These are phyloP conservation scores for Cucumis melo DNA, from an alignment of 306 rosid genomes.

Conservation along the genomic window DNA sequence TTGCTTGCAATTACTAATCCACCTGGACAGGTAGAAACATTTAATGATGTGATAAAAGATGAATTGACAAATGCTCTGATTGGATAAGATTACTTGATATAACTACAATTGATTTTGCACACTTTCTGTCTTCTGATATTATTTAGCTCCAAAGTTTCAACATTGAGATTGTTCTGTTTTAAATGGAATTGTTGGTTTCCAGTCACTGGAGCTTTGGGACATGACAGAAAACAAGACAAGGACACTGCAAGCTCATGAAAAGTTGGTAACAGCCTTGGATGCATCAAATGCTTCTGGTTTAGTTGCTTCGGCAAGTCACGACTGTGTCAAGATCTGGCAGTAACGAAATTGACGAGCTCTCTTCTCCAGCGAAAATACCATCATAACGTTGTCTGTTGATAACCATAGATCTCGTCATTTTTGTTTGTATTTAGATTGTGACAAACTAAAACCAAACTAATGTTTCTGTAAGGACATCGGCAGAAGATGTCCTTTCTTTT, in stretches of 20 bases:
- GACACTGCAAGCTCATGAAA: slow-evolving; percentile 41
- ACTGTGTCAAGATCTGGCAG: slow-evolving; percentile 63
- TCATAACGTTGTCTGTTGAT: background rate
- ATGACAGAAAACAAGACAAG: slow-evolving; percentile 33
- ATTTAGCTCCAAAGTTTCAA: background rate
- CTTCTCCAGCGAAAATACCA: background rate
- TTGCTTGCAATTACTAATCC: background rate
- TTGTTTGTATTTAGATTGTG: slow-evolving; percentile 1
- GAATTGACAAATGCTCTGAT: background rate
- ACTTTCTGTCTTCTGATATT: background rate
- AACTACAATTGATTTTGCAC: background rate
- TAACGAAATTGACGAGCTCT: slow-evolving; percentile 11
- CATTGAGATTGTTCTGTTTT: background rate
- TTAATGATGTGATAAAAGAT: background rate
- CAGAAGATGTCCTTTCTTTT: background rate
- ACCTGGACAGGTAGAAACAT: background rate
- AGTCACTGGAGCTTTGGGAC: slow-evolving; percentile 69
- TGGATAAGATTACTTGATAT: background rate
- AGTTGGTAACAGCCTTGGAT: slow-evolving; percentile 50
- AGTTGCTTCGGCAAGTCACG: slow-evolving; percentile 71
- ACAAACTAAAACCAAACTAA: background rate
- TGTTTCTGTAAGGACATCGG: background rate
- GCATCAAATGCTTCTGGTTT: slow-evolving; percentile 36
- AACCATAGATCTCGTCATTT: slow-evolving; percentile 13
- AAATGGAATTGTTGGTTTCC: slow-evolving; percentile 7